phyloP scores from a whole-genome alignment of 768 basidiomycete genomes.

The Grammothele lineata region DNA sequence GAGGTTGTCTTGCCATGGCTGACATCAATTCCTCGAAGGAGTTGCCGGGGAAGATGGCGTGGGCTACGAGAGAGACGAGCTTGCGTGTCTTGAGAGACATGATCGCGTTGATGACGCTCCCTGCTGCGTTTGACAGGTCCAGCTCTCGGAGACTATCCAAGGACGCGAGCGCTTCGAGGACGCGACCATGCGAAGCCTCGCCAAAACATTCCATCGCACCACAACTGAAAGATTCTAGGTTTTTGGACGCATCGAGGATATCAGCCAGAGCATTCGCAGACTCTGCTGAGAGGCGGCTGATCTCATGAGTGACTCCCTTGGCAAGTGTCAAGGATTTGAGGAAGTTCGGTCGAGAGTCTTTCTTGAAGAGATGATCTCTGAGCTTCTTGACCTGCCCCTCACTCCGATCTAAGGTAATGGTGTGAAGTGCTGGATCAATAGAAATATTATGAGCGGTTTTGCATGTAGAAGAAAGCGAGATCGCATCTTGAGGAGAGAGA shows the following conservation, averaged over 20 bases:
- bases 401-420: background rate
- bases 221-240: conserved; percentile 5
- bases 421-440: conserved; percentile 5
- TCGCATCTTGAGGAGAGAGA: conserved; percentile 1
- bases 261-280: conserved; percentile 1
- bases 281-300: background rate
- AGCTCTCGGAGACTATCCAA: background rate
- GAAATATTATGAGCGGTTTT: conserved; percentile 1
- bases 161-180: background rate
- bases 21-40: background rate
- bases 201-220: conserved; percentile 1
- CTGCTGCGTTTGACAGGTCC: background rate
- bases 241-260: background rate
- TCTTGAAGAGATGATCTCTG: conserved; percentile 5
- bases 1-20: background rate
- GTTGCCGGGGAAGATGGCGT: background rate
- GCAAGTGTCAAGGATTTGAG: conserved; percentile 4
- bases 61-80: background rate
- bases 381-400: conserved; percentile 4
- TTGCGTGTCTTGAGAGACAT: background rate
- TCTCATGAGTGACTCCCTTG: conserved; percentile 6
- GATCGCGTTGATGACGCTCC: background rate
- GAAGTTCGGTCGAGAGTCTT: background rate
- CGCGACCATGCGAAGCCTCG: background rate
- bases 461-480: conserved; percentile 6